phyloP scores from a whole-genome alignment of 129 eudicot species.

The Lactuca sativa region DNA sequence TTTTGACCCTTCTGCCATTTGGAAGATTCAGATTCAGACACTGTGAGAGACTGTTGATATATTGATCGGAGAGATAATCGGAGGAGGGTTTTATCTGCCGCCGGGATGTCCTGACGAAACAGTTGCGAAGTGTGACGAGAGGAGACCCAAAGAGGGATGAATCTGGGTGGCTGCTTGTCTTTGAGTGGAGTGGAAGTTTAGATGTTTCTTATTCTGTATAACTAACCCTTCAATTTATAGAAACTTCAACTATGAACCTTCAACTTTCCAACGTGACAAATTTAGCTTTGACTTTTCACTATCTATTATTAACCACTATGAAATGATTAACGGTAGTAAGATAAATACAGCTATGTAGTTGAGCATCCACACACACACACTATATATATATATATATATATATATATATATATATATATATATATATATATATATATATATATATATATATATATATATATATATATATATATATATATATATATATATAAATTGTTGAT shows the following conservation, averaged over 20 bases:
- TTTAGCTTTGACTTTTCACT: no score
- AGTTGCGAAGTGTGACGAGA: slow-evolving; percentile 28
- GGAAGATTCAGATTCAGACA: slow-evolving; percentile 10
- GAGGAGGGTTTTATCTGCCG: slow-evolving; percentile 19
- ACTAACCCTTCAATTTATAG: slow-evolving; percentile 4
- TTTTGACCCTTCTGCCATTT: slow-evolving; percentile 70
- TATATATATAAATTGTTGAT: no score
- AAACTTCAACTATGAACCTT: slow-evolving; percentile 5
- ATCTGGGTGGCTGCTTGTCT: slow-evolving; percentile 26
- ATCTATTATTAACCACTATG: no score
- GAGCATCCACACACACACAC: no score
- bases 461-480: no score
- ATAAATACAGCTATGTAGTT: no score
- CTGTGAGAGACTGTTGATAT: background rate
- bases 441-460: no score
- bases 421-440: no score
- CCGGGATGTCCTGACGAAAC: slow-evolving; percentile 16
- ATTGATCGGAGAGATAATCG: slow-evolving; percentile 19
- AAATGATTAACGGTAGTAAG: no score
- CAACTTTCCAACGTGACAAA: background rate
- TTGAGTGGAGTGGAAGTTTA: slow-evolving; percentile 41
- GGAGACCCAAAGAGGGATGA: slow-evolving; percentile 6
- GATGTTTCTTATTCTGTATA: slow-evolving; percentile 5
- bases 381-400: no score
- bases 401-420: no score